Conservation (phyloP, 352 stramenopile genomes). For the Detonula confervacea region DNA sequence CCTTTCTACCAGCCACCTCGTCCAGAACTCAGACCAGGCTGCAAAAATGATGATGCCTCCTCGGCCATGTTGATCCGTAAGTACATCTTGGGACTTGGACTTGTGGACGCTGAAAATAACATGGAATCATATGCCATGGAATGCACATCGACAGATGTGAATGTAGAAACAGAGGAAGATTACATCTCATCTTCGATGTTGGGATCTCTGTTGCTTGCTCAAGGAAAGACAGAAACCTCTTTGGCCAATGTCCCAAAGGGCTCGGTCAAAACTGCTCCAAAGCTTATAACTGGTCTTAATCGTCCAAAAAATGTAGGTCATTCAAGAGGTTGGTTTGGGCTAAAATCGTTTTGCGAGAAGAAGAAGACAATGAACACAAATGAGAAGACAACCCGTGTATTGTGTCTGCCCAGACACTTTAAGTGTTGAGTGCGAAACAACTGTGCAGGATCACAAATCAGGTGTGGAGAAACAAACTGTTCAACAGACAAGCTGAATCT, state of each 20-base stretch:
- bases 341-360: neutral
- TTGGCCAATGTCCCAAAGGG: neutral
- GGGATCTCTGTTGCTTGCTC: neutral
- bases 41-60: neutral
- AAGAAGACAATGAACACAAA: neutral
- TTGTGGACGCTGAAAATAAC: neutral
- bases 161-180: neutral
- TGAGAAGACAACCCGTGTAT: too few relatives aligned
- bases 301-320: neutral
- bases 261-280: neutral
- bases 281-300: neutral
- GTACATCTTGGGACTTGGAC: constrained; percentile 1
- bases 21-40: neutral
- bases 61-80: neutral
- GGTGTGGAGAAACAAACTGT: too few relatives aligned
- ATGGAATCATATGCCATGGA: neutral
- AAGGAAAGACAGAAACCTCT: neutral
- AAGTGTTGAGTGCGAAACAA: too few relatives aligned
- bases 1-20: neutral
- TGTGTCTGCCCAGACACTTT: too few relatives aligned
- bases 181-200: constrained; percentile 2
- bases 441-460: too few relatives aligned
- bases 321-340: constrained; percentile 5
- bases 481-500: too few relatives aligned
- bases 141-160: neutral